These are phyloP conservation scores for Aegilops tauschii DNA, from an alignment of 176 grass and related monocot genomes.

Conservation along the genomic window DNA sequence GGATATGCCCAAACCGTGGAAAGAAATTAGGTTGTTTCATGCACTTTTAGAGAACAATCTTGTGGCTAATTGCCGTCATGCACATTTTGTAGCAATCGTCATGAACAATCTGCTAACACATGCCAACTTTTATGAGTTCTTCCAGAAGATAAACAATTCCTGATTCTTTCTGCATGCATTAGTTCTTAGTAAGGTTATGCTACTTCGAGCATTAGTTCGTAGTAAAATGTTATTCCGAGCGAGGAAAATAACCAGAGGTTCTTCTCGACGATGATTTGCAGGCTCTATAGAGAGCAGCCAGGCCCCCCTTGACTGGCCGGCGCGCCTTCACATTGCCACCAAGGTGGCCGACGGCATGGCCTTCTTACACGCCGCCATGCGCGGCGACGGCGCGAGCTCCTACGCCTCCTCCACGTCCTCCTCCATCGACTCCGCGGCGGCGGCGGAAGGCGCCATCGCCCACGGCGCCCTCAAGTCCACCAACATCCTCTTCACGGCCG, in stretches of 20 bases:
- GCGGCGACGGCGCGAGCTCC: background rate
- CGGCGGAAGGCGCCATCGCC: conserved; percentile 20
- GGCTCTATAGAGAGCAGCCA: conserved; percentile 42
- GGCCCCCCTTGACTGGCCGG: conserved; percentile 35
- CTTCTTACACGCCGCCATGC: conserved; percentile 53
- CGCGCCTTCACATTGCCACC: conserved; percentile 43
- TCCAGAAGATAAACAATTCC: background rate
- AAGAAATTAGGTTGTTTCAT: too few relatives aligned
- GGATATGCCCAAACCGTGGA: too few relatives aligned
- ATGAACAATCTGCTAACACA: background rate
- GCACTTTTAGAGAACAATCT: too few relatives aligned
- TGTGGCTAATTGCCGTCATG: background rate
- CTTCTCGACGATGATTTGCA: conserved; percentile 6
- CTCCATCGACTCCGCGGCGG: background rate
- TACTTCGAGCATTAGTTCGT: background rate
- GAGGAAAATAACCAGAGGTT: background rate
- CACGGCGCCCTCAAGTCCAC: conserved; percentile 66
- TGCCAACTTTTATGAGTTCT: background rate
- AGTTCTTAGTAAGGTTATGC: background rate
- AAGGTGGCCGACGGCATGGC: conserved; percentile 56
- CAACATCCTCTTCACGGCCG: conserved; percentile 55
- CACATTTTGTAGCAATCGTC: background rate
- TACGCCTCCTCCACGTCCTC: conserved; percentile 14
- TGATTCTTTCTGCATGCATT: background rate
- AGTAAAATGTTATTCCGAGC: background rate